phyloP scores from a whole-genome alignment of 2,329 filamentous ascomycete genomes.

The Calycina herbarum region DNA sequence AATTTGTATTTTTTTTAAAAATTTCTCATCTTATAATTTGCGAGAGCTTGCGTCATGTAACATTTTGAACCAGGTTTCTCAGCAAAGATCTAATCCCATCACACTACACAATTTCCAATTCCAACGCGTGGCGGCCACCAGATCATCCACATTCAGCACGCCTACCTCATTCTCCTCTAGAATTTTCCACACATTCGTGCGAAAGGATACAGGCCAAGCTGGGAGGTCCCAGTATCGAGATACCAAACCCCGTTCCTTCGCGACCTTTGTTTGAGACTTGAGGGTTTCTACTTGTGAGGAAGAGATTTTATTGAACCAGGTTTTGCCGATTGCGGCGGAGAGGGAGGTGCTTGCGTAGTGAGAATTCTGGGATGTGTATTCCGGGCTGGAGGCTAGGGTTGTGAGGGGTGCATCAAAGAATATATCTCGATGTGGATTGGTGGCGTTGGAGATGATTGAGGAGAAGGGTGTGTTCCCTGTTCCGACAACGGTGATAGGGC shows the following conservation, averaged over 20 bases:
- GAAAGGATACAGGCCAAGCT: slow-evolving; percentile 40
- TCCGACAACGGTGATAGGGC: slow-evolving; percentile 50
- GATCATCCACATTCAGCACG: slow-evolving; percentile 45
- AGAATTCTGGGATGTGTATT: slow-evolving; percentile 29
- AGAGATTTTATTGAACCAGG: slow-evolving; percentile 20
- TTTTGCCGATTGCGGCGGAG: slow-evolving; percentile 19
- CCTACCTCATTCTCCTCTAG: slow-evolving; percentile 41
- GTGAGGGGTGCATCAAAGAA: slow-evolving; percentile 48
- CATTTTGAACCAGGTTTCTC: neutral
- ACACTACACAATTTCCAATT: slow-evolving; percentile 23
- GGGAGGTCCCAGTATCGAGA: slow-evolving; percentile 45
- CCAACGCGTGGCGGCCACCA: slow-evolving; percentile 37
- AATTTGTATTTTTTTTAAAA: neutral
- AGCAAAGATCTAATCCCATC: slow-evolving; percentile 10
- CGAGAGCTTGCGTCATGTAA: neutral
- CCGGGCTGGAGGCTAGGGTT: slow-evolving; percentile 16
- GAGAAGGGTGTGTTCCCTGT: slow-evolving; percentile 48
- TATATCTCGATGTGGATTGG: slow-evolving; percentile 42
- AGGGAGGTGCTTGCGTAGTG: slow-evolving; percentile 31
- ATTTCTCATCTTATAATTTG: neutral
- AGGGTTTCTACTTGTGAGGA: slow-evolving; percentile 25
- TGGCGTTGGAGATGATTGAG: slow-evolving; percentile 40
- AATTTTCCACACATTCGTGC: slow-evolving; percentile 43
- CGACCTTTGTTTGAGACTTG: slow-evolving; percentile 28
- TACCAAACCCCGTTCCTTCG: slow-evolving; percentile 40